A percentile compares a stretch with the other conserved stretches of the same genome.
These are phyloP conservation scores for thale cress (Arabidopsis thaliana) DNA, from an alignment of 345 rosid genomes.

Conservation along the genomic window DNA sequence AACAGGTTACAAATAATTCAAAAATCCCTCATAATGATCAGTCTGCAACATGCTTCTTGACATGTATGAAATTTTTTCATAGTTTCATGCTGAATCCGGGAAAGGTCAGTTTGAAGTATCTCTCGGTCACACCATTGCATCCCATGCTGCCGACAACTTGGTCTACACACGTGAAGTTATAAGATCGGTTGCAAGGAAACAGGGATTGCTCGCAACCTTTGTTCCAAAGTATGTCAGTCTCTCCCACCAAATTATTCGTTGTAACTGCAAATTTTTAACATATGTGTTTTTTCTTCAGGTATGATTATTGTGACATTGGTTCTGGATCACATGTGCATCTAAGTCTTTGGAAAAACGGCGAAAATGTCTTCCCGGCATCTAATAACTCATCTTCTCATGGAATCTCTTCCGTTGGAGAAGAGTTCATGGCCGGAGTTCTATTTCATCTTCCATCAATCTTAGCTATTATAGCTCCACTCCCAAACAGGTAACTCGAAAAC, in stretches of 20 bases:
- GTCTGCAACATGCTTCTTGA: conserved; percentile 25
- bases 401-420: conserved; percentile 71
- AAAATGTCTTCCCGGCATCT: conserved; percentile 80
- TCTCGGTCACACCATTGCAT: conserved; percentile 62
- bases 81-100: conserved; percentile 93
- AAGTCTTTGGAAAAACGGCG: conserved; percentile 76
- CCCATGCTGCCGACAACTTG: conserved; percentile 78
- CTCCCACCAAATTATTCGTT: background rate
- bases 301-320: conserved; percentile 81
- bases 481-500: conserved; percentile 64
- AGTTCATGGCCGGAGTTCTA: conserved; percentile 95
- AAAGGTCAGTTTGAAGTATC: conserved; percentile 92
- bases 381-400: conserved; percentile 69
- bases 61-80: background rate
- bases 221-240: conserved; percentile 75
- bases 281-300: conserved; percentile 50
- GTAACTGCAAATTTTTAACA: conserved; percentile 8
- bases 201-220: conserved; percentile 83
- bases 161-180: conserved; percentile 82
- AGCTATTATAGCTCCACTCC: conserved; percentile 87
- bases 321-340: conserved; percentile 97
- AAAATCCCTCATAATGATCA: conserved; percentile 1
- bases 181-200: conserved; percentile 82
- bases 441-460: conserved; percentile 85
- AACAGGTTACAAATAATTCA: conserved; percentile 60